A percentile compares a stretch with the other conserved stretches of the same genome.
phyloP scores from a whole-genome alignment of 148 eudicot species.

The Selenicereus undatus region DNA sequence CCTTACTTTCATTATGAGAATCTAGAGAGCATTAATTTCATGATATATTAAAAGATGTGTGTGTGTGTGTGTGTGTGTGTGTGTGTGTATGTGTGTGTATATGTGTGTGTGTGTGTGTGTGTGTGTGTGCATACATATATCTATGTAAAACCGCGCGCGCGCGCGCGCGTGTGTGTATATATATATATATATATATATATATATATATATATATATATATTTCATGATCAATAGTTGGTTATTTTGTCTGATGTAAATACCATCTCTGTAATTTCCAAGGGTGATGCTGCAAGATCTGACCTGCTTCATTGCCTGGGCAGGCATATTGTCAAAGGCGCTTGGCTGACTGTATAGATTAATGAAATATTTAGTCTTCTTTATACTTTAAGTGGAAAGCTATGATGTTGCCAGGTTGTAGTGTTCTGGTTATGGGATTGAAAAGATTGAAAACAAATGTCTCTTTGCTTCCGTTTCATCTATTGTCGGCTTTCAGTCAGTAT shows the following conservation, averaged over 20 bases:
- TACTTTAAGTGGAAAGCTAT: background rate
- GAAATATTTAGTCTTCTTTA: background rate
- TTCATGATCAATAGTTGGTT: background rate
- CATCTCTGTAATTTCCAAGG: background rate
- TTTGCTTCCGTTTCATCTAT: background rate
- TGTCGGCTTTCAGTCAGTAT: background rate
- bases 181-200: too few species aligned
- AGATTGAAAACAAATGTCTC: background rate
- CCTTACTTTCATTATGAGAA: constrained; percentile 7
- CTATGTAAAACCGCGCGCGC: too few species aligned
- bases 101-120: too few species aligned
- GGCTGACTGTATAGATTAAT: background rate
- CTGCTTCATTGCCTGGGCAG: background rate
- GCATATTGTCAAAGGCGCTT: background rate
- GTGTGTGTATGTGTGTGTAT: too few species aligned
- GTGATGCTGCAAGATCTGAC: background rate
- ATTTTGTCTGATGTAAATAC: background rate
- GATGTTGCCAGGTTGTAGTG: background rate
- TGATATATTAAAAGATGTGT: background rate
- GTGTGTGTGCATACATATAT: too few species aligned
- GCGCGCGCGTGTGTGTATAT: too few species aligned
- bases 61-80: too few species aligned
- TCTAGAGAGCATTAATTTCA: background rate
- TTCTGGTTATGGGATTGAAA: background rate
- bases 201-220: too few species aligned